Conservation (phyloP, 345 rosid genomes). For the Psidium friedrichsthalianum region DNA sequence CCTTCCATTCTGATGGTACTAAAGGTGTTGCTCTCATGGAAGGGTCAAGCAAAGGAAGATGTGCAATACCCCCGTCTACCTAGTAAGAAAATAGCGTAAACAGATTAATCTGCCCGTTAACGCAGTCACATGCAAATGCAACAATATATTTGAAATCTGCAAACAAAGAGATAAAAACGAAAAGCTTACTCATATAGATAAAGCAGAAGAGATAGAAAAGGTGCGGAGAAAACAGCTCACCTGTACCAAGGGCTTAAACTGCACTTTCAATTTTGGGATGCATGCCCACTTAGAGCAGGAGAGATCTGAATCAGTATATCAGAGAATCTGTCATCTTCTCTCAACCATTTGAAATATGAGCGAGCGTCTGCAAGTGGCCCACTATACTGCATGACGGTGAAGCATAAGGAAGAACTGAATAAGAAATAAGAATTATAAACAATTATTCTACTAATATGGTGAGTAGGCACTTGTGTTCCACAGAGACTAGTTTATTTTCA, state of each 20-base stretch:
- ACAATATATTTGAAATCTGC: background rate
- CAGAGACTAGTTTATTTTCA: background rate
- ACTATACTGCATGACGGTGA: conserved; percentile 62
- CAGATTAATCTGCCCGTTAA: background rate
- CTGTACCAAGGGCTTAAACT: conserved; percentile 88
- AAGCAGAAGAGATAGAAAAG: background rate
- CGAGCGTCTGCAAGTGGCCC: conserved; percentile 74
- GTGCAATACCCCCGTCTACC: conserved; percentile 77
- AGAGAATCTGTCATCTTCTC: conserved; percentile 51
- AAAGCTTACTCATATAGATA: background rate
- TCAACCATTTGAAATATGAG: conserved; percentile 76
- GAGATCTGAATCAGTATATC: conserved; percentile 75
- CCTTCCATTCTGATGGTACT: conserved; percentile 80
- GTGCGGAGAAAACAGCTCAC: conserved; percentile 21
- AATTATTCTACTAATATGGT: background rate
- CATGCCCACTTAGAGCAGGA: conserved; percentile 67
- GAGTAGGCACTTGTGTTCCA: background rate
- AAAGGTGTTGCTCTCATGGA: conserved; percentile 67
- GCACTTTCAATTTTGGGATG: conserved; percentile 78
- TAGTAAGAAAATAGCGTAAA: conserved; percentile 11
- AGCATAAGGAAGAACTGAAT: background rate
- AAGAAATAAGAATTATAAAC: background rate
- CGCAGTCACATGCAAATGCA: background rate
- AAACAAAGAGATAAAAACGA: background rate
- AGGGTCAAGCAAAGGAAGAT: conserved; percentile 73